These are phyloP conservation scores for Aspergillus sergii DNA, from an alignment of 2,329 filamentous ascomycete species.

Conservation along the genomic window DNA sequence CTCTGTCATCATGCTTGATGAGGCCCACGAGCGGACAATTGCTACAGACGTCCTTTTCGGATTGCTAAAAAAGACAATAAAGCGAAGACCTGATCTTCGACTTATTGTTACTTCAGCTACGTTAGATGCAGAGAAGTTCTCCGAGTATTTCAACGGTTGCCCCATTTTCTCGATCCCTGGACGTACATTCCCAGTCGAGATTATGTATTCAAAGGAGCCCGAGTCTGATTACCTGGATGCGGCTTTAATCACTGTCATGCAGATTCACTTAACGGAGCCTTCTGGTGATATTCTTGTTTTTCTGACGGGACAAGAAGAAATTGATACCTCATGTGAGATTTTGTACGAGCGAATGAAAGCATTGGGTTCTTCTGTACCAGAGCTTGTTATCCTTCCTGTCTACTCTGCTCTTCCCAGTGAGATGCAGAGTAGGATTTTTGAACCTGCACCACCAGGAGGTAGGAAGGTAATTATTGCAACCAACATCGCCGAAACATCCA, in stretches of 20 bases:
- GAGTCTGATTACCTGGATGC: conserved; percentile 95
- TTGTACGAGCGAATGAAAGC: conserved; percentile 96
- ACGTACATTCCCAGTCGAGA: conserved; percentile 90
- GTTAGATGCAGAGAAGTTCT: conserved; percentile 96
- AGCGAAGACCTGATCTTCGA: conserved; percentile 82
- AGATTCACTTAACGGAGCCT: conserved; percentile 92
- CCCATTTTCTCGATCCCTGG: conserved; percentile 97
- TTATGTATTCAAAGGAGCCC: conserved; percentile 92
- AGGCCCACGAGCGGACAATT: conserved; percentile 96
- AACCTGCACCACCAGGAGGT: conserved; percentile 80
- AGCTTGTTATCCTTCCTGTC: conserved; percentile 91
- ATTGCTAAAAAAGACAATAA: conserved; percentile 88
- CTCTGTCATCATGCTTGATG: conserved; percentile 96
- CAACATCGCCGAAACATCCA: conserved; percentile 96
- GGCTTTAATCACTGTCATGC: conserved; percentile 95
- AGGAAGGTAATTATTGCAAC: conserved; percentile 97
- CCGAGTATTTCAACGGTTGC: conserved; percentile 90
- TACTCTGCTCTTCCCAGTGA: conserved; percentile 92
- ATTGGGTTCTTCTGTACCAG: conserved; percentile 84
- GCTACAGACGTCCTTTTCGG: conserved; percentile 95
- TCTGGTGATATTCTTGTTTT: conserved; percentile 95
- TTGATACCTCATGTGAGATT: conserved; percentile 92
- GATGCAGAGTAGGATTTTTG: conserved; percentile 92
- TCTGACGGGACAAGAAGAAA: conserved; percentile 96
- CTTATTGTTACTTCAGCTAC: conserved; percentile 97